These are phyloP conservation scores for Entomortierella beljakovae DNA, from an alignment of 192 early-diverging fungal genomes.

Conservation along the genomic window DNA sequence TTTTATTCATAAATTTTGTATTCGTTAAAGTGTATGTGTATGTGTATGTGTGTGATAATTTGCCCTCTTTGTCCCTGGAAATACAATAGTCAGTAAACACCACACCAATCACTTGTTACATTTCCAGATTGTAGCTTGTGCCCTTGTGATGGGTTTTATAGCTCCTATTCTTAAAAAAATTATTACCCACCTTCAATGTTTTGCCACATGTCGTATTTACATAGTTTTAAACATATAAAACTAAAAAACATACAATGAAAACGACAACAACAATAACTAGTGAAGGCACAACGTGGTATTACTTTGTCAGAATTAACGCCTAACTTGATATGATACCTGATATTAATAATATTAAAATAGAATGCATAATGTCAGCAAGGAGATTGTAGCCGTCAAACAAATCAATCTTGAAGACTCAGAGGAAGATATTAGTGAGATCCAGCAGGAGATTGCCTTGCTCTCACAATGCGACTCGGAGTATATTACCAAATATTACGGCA, in stretches of 20 bases:
- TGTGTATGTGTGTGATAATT: conserved; percentile 17
- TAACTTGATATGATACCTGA: not conserved
- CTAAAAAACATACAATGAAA: too few species aligned
- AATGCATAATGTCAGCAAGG: conserved; percentile 60
- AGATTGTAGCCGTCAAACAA: conserved; percentile 62
- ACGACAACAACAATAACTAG: too few species aligned
- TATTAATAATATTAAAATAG: conserved; percentile 34
- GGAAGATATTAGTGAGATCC: conserved; percentile 65
- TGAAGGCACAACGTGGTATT: not conserved
- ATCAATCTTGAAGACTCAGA: conserved; percentile 64
- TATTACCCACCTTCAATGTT: not conserved
- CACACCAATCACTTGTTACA: conserved; percentile 15
- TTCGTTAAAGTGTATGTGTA: not conserved
- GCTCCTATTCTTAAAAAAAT: conserved; percentile 1
- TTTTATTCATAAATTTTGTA: too few species aligned
- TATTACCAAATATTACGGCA: conserved; percentile 63
- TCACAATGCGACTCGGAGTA: conserved; percentile 61
- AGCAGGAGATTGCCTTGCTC: conserved; percentile 62
- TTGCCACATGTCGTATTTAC: not conserved
- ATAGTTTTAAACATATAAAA: not conserved
- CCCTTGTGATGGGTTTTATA: conserved; percentile 4
- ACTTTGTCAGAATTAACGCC: not conserved
- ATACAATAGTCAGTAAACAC: not conserved
- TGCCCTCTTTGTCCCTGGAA: not conserved
- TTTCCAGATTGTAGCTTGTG: not conserved